Conservation (phyloP, 2,329 filamentous ascomycete species). For the Fusarium agapanthi region DNA sequence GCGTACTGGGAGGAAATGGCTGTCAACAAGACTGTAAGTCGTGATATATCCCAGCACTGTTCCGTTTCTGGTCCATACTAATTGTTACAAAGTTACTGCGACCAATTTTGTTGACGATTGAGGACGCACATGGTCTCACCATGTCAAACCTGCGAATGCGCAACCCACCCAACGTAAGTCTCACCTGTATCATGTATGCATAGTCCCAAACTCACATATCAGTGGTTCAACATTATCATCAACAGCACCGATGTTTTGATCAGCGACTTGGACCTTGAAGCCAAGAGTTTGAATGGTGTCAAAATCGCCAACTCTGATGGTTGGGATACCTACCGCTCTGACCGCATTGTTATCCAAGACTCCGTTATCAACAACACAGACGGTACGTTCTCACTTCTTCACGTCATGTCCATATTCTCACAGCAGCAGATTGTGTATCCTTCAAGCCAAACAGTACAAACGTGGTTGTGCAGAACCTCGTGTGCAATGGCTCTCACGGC, state of each 20-base stretch:
- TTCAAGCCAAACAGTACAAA: conserved; percentile 80
- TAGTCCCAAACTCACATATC: background rate
- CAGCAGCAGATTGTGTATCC: conserved; percentile 67
- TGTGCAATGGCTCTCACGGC: conserved; percentile 75
- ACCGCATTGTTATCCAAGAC: conserved; percentile 72
- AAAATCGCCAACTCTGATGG: conserved; percentile 67
- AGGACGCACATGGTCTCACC: conserved; percentile 56
- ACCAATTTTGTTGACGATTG: conserved; percentile 37
- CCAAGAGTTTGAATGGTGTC: conserved; percentile 44
- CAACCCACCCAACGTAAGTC: conserved; percentile 57
- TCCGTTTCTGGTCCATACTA: background rate
- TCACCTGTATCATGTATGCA: too few species aligned
- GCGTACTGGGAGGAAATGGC: conserved; percentile 36
- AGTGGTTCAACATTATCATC: conserved; percentile 65
- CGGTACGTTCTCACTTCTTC: background rate
- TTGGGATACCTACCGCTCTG: conserved; percentile 70
- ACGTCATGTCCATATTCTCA: background rate
- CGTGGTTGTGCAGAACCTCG: conserved; percentile 72
- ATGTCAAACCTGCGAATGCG: conserved; percentile 68
- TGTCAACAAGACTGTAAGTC: conserved; percentile 42
- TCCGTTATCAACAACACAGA: conserved; percentile 57
- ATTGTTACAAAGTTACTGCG: conserved; percentile 21
- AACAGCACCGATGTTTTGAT: conserved; percentile 73
- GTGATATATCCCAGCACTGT: fast-evolving
- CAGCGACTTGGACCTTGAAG: conserved; percentile 67